Percentiles rank a stretch among this genome's conserved stretches.
Evolutionary conservation across 2,329 filamentous ascomycete genomes (phyloP).

Genomic region (Elsinoe australis): DNA sequence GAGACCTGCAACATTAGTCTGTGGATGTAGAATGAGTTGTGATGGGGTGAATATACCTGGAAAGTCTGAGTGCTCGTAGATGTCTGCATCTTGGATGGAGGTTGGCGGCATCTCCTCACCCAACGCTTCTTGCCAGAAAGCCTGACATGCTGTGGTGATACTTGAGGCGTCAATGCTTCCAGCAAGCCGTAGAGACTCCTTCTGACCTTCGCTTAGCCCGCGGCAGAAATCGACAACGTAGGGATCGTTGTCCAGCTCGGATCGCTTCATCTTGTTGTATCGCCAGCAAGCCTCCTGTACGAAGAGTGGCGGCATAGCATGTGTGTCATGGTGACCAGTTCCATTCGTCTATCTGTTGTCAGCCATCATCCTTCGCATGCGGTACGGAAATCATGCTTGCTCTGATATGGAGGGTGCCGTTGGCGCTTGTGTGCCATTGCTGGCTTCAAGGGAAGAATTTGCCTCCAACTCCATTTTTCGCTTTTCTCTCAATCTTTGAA

Average conservation of each 20-base stretch:
- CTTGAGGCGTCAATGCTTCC: slow-evolving; percentile 9
- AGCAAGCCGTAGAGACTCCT: slow-evolving; percentile 11
- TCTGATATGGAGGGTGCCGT: not conserved
- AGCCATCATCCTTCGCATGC: not conserved
- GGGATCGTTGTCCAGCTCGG: slow-evolving; percentile 19
- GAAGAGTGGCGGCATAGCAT: slow-evolving; percentile 19
- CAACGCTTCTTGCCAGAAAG: slow-evolving; percentile 18
- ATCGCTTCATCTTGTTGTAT: slow-evolving; percentile 21
- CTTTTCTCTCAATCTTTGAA: not conserved
- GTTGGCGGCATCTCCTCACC: slow-evolving; percentile 5
- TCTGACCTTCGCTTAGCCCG: slow-evolving; percentile 18
- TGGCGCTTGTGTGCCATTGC: not conserved
- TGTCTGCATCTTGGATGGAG: slow-evolving; percentile 24
- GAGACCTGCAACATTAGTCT: slow-evolving; percentile 6
- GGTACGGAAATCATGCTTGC: slow-evolving; percentile 1
- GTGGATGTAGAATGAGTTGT: not conserved
- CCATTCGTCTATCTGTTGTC: not conserved
- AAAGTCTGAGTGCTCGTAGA: slow-evolving; percentile 34
- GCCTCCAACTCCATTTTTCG: slow-evolving; percentile 7
- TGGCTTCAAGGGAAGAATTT: not conserved
- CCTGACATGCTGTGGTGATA: slow-evolving; percentile 17
- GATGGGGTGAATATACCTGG: slow-evolving; percentile 22
- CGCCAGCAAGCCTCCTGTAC: slow-evolving; percentile 21
- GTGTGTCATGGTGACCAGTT: slow-evolving; percentile 17
- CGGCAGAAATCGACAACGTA: slow-evolving; percentile 17